Evolutionary conservation across 495 filamentous ascomycete genomes (phyloP).

Genomic region (Aspergillus leporis): DNA sequence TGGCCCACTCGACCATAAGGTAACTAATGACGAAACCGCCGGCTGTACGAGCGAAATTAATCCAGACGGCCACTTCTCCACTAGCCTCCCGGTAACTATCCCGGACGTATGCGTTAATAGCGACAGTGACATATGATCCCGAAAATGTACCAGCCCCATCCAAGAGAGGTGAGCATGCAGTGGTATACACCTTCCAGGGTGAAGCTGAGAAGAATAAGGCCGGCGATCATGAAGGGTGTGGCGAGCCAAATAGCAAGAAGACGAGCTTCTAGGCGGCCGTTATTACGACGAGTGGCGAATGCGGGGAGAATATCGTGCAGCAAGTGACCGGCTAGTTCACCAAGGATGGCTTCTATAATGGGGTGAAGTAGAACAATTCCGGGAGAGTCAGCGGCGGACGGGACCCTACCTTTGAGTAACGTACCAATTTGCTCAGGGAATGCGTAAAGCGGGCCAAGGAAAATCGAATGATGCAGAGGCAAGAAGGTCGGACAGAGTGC

Average conservation of each 20-base stretch:
- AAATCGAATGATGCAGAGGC: constrained; percentile 36
- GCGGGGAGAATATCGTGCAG: constrained; percentile 56
- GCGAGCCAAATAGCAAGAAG: constrained; percentile 52
- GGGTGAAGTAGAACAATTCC: constrained; percentile 64
- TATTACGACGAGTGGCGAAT: constrained; percentile 47
- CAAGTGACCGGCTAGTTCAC: constrained; percentile 58
- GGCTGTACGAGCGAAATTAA: constrained; percentile 47
- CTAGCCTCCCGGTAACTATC: constrained; percentile 58
- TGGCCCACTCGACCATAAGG: constrained; percentile 46
- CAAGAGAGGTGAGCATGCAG: constrained; percentile 56
- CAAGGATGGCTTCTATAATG: constrained; percentile 53
- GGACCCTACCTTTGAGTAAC: not conserved
- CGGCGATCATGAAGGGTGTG: constrained; percentile 50
- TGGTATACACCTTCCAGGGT: constrained; percentile 53
- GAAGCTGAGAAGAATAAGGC: constrained; percentile 57
- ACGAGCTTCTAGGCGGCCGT: constrained; percentile 57
- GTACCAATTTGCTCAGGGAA: constrained; percentile 56
- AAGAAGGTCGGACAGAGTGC: not conserved
- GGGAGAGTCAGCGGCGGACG: not conserved
- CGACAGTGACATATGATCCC: constrained; percentile 65
- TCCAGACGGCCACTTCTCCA: constrained; percentile 57
- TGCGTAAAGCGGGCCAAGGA: constrained; percentile 53
- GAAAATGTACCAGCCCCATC: constrained; percentile 56
- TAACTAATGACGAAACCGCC: constrained; percentile 55
- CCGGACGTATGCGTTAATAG: constrained; percentile 59